Conservation (phyloP, 139 green algal genomes). For the Closterium sp. region DNA sequence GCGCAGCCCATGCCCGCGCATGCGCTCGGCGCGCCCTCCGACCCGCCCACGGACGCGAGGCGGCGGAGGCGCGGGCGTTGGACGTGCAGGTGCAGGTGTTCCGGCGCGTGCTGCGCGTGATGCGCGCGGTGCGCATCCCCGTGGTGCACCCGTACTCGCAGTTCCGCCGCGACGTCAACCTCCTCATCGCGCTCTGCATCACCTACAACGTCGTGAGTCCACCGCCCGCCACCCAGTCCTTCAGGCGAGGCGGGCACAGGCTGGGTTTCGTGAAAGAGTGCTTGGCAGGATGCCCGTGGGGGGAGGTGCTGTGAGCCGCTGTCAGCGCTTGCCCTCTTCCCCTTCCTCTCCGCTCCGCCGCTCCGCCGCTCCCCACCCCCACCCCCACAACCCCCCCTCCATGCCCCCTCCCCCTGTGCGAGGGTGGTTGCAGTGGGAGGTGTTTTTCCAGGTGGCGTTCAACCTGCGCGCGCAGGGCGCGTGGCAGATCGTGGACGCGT, state of each 20-base stretch:
- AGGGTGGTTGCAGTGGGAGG: neutral
- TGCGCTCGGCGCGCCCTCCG: neutral
- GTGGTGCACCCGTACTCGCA: neutral
- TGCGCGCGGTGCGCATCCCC: neutral
- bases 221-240: neutral
- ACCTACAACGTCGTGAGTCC: neutral
- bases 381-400: too few relatives aligned
- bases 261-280: too few relatives aligned
- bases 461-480: neutral
- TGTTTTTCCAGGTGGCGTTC: neutral
- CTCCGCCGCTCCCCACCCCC: neutral
- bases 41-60: neutral
- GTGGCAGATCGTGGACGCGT: neutral
- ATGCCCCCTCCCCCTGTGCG: neutral
- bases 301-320: too few relatives aligned
- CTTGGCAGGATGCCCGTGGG: too few relatives aligned
- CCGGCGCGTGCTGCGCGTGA: neutral
- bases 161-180: conserved; percentile 10
- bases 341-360: neutral
- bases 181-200: conserved; percentile 4
- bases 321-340: neutral
- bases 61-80: neutral
- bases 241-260: too few relatives aligned
- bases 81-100: neutral
- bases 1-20: neutral